phyloP scores from a whole-genome alignment of 2,329 filamentous ascomycete genomes.

The Calonectria pseudoreteaudii region DNA sequence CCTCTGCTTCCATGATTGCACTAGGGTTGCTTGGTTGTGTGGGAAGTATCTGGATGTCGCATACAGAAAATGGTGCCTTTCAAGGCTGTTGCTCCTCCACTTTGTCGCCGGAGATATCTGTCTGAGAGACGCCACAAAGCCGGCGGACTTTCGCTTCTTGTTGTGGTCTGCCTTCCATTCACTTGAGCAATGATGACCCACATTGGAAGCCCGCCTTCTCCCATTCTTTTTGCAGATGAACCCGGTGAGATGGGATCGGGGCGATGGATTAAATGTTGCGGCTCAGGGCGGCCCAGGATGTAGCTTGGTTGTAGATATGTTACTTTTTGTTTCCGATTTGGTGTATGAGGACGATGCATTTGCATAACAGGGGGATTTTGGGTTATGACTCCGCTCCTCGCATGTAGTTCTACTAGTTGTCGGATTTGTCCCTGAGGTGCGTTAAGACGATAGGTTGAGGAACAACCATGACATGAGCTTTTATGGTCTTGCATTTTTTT shows the following conservation, averaged over 20 bases:
- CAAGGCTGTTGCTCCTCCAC: slow-evolving; percentile 26
- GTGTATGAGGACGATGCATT: slow-evolving; percentile 40
- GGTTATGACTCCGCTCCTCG: slow-evolving; percentile 29
- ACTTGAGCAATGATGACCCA: slow-evolving; percentile 13
- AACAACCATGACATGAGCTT: slow-evolving; percentile 1
- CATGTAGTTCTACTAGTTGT: slow-evolving; percentile 40
- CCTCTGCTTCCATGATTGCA: slow-evolving; percentile 14
- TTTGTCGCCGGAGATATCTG: slow-evolving; percentile 19
- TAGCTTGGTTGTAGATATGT: slow-evolving; percentile 41
- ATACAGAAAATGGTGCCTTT: slow-evolving; percentile 30
- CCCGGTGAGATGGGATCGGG: background rate
- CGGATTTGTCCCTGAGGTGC: background rate
- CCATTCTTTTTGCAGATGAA: background rate
- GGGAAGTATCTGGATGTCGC: slow-evolving; percentile 25
- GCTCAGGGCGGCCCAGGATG: slow-evolving; percentile 17
- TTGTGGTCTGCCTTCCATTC: slow-evolving; percentile 10
- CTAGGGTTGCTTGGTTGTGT: slow-evolving; percentile 8
- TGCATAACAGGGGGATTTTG: slow-evolving; percentile 40
- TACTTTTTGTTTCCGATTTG: slow-evolving; percentile 38
- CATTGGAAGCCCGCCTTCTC: background rate
- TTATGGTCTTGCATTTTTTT: slow-evolving; percentile 7
- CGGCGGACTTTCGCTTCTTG: slow-evolving; percentile 17
- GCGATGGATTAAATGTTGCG: slow-evolving; percentile 7
- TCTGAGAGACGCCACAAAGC: slow-evolving; percentile 19
- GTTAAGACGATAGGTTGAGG: background rate